These are phyloP conservation scores for Mycena filopes DNA, from an alignment of 768 basidiomycete genomes.

Conservation along the genomic window DNA sequence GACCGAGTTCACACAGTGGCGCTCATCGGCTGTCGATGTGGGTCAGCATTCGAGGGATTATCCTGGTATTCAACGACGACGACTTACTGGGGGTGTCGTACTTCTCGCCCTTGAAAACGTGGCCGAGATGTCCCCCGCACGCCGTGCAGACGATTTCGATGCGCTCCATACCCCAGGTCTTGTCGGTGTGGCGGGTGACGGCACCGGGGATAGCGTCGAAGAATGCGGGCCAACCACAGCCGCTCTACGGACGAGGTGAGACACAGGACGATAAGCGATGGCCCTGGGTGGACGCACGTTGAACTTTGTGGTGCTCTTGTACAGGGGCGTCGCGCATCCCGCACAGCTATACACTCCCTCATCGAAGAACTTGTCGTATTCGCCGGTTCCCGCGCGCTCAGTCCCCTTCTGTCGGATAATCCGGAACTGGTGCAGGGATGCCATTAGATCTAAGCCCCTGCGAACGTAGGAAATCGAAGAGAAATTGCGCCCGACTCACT, in stretches of 20 bases:
- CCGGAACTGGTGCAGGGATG: constrained; percentile 67
- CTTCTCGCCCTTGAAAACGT: constrained; percentile 95
- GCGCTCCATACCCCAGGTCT: constrained; percentile 69
- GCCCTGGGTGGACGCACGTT: constrained; percentile 54
- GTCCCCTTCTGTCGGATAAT: constrained; percentile 90
- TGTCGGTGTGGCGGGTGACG: constrained; percentile 82
- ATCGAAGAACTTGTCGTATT: constrained; percentile 76
- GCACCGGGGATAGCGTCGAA: constrained; percentile 95
- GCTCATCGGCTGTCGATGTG: constrained; percentile 70
- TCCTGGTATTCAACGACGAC: neutral
- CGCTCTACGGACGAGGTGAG: constrained; percentile 57
- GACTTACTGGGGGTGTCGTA: constrained; percentile 79
- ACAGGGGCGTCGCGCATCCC: constrained; percentile 84
- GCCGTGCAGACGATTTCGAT: constrained; percentile 91
- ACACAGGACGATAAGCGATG: neutral
- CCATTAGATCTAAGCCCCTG: constrained; percentile 5
- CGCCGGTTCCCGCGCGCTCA: constrained; percentile 79
- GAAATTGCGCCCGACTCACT: constrained; percentile 53
- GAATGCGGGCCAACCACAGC: constrained; percentile 98
- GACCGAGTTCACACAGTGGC: constrained; percentile 91
- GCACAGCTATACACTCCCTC: constrained; percentile 82
- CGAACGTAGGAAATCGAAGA: neutral
- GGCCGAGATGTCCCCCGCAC: constrained; percentile 94
- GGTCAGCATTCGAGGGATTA: neutral
- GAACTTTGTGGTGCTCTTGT: constrained; percentile 92